Evolutionary conservation across 179 eudicot genomes (phyloP), one percentile per base, ranked within the genome.

Genomic region (Actinidia polygama): DNA sequence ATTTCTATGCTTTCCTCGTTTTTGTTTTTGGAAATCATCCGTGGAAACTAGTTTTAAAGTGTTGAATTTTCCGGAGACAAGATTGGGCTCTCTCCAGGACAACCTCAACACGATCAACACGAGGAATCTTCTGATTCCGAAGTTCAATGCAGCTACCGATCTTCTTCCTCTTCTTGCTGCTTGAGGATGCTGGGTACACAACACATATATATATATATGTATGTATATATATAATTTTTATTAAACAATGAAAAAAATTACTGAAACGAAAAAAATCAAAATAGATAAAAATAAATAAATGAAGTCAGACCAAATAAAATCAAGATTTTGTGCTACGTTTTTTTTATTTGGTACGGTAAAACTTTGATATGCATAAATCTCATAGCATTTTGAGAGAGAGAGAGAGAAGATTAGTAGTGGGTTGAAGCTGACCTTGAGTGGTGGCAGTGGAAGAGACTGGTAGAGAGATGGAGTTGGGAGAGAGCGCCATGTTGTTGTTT

Each of bases 1-100:
- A 30, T 30, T 30, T 30, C 1, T 30, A 30, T 30, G 36, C 36
- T 30, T 30, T 30, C 36, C 36, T 30, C 36, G 36, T 30, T 30
- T 2, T 30, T 30, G 36, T 30, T 30, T 30, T 30, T 30, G 1
- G 36, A 2, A 30, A 30, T 30, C 36, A 30, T 30, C 2, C 36
- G 36, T 30, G 54, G 7, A 85, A 84, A 64, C 84, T 87, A 24
- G 87, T 79, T 85, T 91, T 91, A 64, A 91, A 85, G 6, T 85
- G 85, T 53, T 87, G 91, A 84, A 93, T 90, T 86, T 93, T 93
- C 6, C 76, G 85, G 72, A 93, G 84, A 86, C 96, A 93, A 71
- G 90, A 87, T 55, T 85, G 87, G 80, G 94, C 96, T 74, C 82
- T 93, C 81, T 89, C 87, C 15, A 93, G 80, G 12, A 78, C 92